Conservation (phyloP, 2,329 filamentous ascomycete genomes). For the Paracoccidioides brasiliensis region DNA sequence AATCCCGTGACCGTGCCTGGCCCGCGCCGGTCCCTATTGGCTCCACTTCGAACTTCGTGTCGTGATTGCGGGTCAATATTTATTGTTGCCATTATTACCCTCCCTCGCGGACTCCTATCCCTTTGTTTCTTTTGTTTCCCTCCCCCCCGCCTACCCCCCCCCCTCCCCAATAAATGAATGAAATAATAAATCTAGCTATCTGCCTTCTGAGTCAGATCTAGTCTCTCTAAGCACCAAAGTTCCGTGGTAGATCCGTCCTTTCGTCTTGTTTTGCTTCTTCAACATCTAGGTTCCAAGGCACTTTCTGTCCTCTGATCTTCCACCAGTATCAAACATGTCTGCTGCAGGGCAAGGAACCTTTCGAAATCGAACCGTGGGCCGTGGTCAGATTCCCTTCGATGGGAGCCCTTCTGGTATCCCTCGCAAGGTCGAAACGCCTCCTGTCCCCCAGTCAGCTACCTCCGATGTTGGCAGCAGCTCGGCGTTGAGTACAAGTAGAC, state of each 20-base stretch:
- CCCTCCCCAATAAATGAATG: no score
- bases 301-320: constrained; percentile 8
- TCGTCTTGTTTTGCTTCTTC: not conserved
- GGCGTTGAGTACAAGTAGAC: constrained; percentile 79
- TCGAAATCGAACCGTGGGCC: constrained; percentile 40
- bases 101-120: no score
- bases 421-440: constrained; percentile 41
- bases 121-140: no score
- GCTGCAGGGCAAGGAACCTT: constrained; percentile 40
- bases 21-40: not conserved
- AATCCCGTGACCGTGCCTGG: not conserved
- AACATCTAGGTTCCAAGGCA: not conserved
- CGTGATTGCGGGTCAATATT: not conserved
- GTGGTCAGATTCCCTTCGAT: constrained; percentile 41
- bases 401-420: constrained; percentile 48
- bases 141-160: no score
- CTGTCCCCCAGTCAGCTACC: constrained; percentile 23
- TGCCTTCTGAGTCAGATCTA: no score
- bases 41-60: not conserved
- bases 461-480: constrained; percentile 46
- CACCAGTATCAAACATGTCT: constrained; percentile 37
- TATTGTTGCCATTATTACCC: no score
- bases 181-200: no score
- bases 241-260: not conserved
- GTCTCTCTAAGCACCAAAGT: no score